Percentiles rank a stretch among this genome's conserved stretches.
These are phyloP conservation scores for Monosporozyma aerobia DNA, from an alignment of 805 yeast genomes.

Conservation along the genomic window DNA sequence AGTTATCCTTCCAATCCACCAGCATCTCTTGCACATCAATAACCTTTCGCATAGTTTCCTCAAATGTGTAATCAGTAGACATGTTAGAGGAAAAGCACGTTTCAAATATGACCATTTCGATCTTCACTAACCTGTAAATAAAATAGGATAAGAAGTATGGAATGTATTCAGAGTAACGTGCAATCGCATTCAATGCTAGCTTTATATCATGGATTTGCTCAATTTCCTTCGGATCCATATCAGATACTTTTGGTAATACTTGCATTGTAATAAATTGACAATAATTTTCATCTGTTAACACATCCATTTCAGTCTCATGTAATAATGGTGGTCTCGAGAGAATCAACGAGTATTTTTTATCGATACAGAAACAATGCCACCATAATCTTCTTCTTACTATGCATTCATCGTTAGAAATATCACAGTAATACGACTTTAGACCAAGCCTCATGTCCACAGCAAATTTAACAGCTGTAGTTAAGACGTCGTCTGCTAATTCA, in stretches of 20 bases:
- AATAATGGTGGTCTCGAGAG: conserved; percentile 18
- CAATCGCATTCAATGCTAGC: conserved; percentile 11
- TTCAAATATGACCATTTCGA: conserved; percentile 12
- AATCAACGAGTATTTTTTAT: conserved; percentile 16
- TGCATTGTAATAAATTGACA: conserved; percentile 12
- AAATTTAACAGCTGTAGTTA: conserved; percentile 40
- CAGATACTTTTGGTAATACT: conserved; percentile 5
- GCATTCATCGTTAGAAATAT: conserved; percentile 32
- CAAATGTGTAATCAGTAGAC: conserved; percentile 14
- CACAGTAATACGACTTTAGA: conserved; percentile 33
- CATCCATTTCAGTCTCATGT: conserved; percentile 16
- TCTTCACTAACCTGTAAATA: conserved; percentile 9
- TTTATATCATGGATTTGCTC: conserved; percentile 9
- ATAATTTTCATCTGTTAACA: conserved; percentile 17
- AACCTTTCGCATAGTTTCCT: conserved; percentile 15
- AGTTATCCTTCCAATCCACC: conserved; percentile 16
- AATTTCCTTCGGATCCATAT: conserved; percentile 6
- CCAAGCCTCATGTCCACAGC: conserved; percentile 54
- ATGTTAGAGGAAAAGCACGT: conserved; percentile 17
- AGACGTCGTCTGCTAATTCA: conserved; percentile 35
- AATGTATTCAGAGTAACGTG: conserved; percentile 13
- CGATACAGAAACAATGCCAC: conserved; percentile 34
- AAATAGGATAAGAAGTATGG: conserved; percentile 19
- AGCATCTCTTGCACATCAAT: conserved; percentile 12
- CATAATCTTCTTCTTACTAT: conserved; percentile 36